Base-by-base conservation (phyloP, 1,284 basidiomycete genomes). In the Heterobasidion irregulare region DNA sequence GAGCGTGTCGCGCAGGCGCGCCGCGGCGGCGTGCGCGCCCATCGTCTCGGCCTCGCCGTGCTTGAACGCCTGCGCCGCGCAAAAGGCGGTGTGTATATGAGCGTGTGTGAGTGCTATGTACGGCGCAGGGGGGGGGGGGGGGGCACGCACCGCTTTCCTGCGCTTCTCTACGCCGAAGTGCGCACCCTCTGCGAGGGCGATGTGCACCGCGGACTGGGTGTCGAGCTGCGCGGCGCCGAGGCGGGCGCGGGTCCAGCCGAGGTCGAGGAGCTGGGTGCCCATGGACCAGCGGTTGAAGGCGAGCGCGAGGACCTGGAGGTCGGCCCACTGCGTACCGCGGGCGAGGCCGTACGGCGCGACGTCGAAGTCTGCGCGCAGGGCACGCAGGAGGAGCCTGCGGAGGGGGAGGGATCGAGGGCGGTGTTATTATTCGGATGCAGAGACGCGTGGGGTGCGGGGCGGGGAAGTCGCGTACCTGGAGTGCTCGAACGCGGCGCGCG, bases 401-500 rank as follows among this genome's bases (percentile, higher is more conserved):
- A 26, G 26, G 26, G 26, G 26, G 5, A 26, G 26, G 26, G 26
- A 26, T 26, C 26, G 26, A 26, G 26, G 5, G 26, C 26, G 26
- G 26, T 26, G 26, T n/a, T n/a, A n/a, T 26, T 26, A 3, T 26
- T 26, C 26, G 2, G 26, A 26, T 26, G 49, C 6, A 58, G 43
- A 36, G 56, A 63, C 19, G 44, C n/a, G 44, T 46, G 44, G 44
- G 19, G 44, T 12, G 26, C 10, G 44, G 44, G 44, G 44, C 8
- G 44, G 44, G n/a, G 44, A 46, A 46, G 44, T 46, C 44, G 19
- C 56, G 15, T 54, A 72, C 71, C 71, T 62, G 50, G 68, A 70
- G 41, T 69, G 61, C 51, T 73, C 71, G 52, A 70, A 72, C 2
- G 53, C 50, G 5, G 67, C 66, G 26, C 70, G 60, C 15, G 56